Percentiles rank a stretch among this genome's conserved stretches.
phyloP scores from a whole-genome alignment of 768 basidiomycete species.

The Suillus sp. region DNA sequence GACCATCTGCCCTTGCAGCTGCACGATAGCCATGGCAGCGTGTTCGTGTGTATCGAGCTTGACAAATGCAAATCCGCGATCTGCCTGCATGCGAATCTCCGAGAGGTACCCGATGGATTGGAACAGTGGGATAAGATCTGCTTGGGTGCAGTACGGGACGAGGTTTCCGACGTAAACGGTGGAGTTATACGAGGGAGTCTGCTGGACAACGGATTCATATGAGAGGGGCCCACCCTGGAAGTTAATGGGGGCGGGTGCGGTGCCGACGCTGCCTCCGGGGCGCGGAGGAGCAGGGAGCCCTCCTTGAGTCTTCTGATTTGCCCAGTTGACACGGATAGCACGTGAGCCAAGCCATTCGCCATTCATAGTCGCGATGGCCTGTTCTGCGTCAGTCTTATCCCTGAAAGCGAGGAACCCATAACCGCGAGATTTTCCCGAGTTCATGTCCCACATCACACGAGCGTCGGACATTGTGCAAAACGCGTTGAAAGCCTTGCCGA shows the following conservation, averaged over 20 bases:
- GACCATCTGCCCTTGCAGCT: slow-evolving; percentile 95
- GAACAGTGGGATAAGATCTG: slow-evolving; percentile 96
- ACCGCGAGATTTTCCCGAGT: slow-evolving; percentile 96
- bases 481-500: slow-evolving; percentile 94
- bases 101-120: slow-evolving; percentile 98
- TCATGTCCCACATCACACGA: slow-evolving; percentile 99
- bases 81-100: slow-evolving; percentile 99
- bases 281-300: slow-evolving; percentile 39
- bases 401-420: slow-evolving; percentile 99
- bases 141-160: slow-evolving; percentile 95
- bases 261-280: slow-evolving; percentile 48
- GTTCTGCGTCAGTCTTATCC: slow-evolving; percentile 98
- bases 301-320: slow-evolving; percentile 98
- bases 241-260: slow-evolving; percentile 87
- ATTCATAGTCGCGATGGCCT: slow-evolving; percentile 99
- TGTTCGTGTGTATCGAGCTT: slow-evolving; percentile 99
- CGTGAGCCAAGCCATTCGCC: slow-evolving; percentile 99
- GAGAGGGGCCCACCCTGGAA: slow-evolving; percentile 87
- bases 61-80: slow-evolving; percentile 98
- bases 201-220: slow-evolving; percentile 91
- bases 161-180: slow-evolving; percentile 99
- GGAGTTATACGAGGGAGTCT: slow-evolving; percentile 91
- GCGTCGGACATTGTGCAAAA: slow-evolving; percentile 97
- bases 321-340: slow-evolving; percentile 99
- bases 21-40: slow-evolving; percentile 96